These are phyloP conservation scores for Pisolithus microcarpus DNA, from an alignment of 768 basidiomycete genomes.

Conservation along the genomic window DNA sequence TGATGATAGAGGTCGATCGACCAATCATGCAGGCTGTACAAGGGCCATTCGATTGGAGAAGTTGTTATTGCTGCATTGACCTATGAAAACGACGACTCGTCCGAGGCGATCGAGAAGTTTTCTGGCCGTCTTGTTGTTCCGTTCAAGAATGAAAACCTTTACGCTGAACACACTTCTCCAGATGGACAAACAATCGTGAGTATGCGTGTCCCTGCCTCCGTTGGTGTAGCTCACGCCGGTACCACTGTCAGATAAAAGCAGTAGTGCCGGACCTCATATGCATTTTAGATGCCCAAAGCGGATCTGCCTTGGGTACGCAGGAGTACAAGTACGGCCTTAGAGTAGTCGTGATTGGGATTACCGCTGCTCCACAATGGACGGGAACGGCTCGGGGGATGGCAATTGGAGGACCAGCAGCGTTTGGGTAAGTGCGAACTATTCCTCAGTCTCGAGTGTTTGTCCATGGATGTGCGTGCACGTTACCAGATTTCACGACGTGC, in stretches of 20 bases:
- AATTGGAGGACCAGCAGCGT: conserved; percentile 46
- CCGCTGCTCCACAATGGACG: conserved; percentile 51
- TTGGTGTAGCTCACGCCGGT: background rate
- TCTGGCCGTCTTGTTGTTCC: conserved; percentile 39
- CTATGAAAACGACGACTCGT: conserved; percentile 20
- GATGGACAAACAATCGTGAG: conserved; percentile 21
- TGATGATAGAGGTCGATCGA: background rate
- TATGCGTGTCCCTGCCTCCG: background rate
- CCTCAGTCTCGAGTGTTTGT: background rate
- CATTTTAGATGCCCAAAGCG: conserved; percentile 56
- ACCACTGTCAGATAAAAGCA: conserved; percentile 35
- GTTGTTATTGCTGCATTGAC: conserved; percentile 25
- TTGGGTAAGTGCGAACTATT: conserved; percentile 34
- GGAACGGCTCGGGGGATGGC: conserved; percentile 41
- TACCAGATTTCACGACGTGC: conserved; percentile 24
- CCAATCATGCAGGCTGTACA: conserved; percentile 18
- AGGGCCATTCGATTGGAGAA: conserved; percentile 36
- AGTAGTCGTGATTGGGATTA: conserved; percentile 44
- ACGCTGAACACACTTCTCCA: conserved; percentile 34
- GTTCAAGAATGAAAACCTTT: conserved; percentile 59
- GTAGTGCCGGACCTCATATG: conserved; percentile 62
- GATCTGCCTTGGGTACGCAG: conserved; percentile 54
- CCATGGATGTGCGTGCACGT: conserved; percentile 4
- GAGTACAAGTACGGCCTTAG: conserved; percentile 55
- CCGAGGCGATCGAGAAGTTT: conserved; percentile 20